Evolutionary conservation across 2,329 filamentous ascomycete genomes (phyloP), one percentile per base, ranked within the genome.

Genomic region (Metarhizium anisopliae): DNA sequence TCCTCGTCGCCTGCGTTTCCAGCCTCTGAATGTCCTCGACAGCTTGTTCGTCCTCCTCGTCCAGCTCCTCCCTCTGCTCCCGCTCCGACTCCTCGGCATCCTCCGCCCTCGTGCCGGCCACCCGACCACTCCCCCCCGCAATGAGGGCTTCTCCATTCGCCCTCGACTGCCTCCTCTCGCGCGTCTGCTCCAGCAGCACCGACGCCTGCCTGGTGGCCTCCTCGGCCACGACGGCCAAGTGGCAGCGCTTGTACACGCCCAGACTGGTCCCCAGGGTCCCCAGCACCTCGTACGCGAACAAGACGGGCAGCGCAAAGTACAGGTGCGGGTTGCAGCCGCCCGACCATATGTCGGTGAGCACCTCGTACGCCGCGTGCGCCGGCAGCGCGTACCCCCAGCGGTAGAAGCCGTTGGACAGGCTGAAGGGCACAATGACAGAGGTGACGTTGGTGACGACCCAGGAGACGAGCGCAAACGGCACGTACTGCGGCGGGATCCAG

Each of bases 291-390:
- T 61, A 63, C 36, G 59, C 20, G 45, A 63, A 61, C 32, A 63
- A n/a, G n/a, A 63, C 54, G 0, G 61, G 61, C 0, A 63, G 53
- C 0, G 61, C 57, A 32, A 56, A 58, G 13, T 53, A 56, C 13
- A 63, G 54, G 30, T 62, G 56, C 3, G 61, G 61, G n/a, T 58
- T 62, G 47, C 61, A 63, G 1, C 60, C 61, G 6, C n/a, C 16
- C 2, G 61, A 61, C 61, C 61, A 63, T 2, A 52, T 55, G 18
- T 62, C 60, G 18, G 35, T 58, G 20, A 63, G 57, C 11, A 51
- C 20, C 42, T 63, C 59, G 25, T 63, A 63, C 18, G 54, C 57
- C 30, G 59, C 53, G 13, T 62, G 60, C 11, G 61, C 58, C 18
- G 59, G 60, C 25, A 62, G 45, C 16, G 54, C 55, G 11, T 62